Evolutionary conservation across 192 early-diverging fungal species (phyloP).

Genomic region (Gaertneriomyces semiglobifer): DNA sequence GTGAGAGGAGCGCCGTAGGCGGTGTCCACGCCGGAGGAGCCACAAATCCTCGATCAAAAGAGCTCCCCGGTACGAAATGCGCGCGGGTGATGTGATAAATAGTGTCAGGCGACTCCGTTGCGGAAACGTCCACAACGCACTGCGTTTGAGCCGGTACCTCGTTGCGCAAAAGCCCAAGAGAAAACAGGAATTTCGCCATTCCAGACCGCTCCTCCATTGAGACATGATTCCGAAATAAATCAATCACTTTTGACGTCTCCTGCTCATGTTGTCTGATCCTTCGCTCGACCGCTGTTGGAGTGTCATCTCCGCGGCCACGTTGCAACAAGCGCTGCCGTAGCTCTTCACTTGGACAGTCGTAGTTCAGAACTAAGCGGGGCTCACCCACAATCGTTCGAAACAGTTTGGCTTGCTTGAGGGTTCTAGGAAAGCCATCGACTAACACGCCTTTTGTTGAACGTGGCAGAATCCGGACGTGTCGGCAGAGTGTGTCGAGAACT

Average conservation of each 20-base stretch:
- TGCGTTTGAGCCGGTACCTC: not conserved
- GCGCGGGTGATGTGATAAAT: not conserved
- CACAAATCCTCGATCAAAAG: slow-evolving; percentile 1
- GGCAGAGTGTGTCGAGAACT: slow-evolving; percentile 34
- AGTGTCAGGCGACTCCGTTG: not conserved
- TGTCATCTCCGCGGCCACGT: slow-evolving; percentile 17
- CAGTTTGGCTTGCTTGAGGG: slow-evolving; percentile 56
- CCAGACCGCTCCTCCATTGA: too few species aligned
- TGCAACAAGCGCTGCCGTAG: not conserved
- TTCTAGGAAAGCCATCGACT: slow-evolving; percentile 65
- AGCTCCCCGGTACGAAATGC: not conserved
- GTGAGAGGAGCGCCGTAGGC: too few species aligned
- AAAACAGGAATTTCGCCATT: too few species aligned
- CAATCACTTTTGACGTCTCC: slow-evolving; percentile 11
- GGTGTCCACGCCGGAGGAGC: too few species aligned
- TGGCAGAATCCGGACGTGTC: slow-evolving; percentile 22
- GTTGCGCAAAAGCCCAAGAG: too few species aligned
- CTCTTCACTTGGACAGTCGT: slow-evolving; percentile 7
- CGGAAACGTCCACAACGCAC: not conserved
- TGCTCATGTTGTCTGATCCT: slow-evolving; percentile 9
- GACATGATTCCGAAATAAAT: not conserved
- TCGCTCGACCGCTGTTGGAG: slow-evolving; percentile 1
- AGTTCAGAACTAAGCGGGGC: slow-evolving; percentile 16
- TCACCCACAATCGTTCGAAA: slow-evolving; percentile 24
- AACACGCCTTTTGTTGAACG: slow-evolving; percentile 41